These are phyloP conservation scores for Tolypocladium tropicale DNA, from an alignment of 2,329 filamentous ascomycete genomes.

Conservation along the genomic window DNA sequence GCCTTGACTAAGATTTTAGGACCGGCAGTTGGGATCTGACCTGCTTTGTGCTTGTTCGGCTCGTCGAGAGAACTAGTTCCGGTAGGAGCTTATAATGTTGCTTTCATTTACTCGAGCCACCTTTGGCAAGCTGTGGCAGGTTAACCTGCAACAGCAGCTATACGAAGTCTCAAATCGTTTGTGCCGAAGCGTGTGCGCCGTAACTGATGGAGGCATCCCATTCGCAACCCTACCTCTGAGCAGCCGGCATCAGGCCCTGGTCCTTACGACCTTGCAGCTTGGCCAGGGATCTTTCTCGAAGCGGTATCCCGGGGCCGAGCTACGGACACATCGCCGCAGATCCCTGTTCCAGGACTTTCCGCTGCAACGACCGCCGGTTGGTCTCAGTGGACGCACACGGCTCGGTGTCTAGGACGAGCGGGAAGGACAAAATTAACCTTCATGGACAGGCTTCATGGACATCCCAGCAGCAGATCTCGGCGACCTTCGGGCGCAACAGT, in stretches of 20 bases:
- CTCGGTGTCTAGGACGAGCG: neutral
- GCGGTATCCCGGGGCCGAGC: slow-evolving; percentile 6
- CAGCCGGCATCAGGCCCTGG: neutral
- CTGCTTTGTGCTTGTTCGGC: too few relatives aligned
- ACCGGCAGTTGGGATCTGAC: too few relatives aligned
- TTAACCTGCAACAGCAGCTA: neutral
- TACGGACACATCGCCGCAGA: slow-evolving; percentile 1
- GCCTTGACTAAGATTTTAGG: neutral
- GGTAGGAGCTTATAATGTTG: neutral
- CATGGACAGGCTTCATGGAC: neutral
- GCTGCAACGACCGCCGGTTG: neutral
- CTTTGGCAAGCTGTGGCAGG: neutral
- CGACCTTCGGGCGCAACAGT: neutral
- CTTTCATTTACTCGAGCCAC: neutral
- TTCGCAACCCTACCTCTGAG: neutral
- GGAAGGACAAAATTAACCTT: neutral
- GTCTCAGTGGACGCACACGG: neutral
- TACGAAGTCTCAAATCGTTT: neutral
- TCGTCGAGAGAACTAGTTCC: too few relatives aligned
- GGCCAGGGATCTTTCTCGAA: slow-evolving; percentile 6
- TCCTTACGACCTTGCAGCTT: neutral
- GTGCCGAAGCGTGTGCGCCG: neutral
- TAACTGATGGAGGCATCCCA: neutral
- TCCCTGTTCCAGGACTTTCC: neutral
- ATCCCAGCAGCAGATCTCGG: neutral